Evolutionary conservation across 2,329 filamentous ascomycete species (phyloP).

Genomic region (Botrytis sinoallii): DNA sequence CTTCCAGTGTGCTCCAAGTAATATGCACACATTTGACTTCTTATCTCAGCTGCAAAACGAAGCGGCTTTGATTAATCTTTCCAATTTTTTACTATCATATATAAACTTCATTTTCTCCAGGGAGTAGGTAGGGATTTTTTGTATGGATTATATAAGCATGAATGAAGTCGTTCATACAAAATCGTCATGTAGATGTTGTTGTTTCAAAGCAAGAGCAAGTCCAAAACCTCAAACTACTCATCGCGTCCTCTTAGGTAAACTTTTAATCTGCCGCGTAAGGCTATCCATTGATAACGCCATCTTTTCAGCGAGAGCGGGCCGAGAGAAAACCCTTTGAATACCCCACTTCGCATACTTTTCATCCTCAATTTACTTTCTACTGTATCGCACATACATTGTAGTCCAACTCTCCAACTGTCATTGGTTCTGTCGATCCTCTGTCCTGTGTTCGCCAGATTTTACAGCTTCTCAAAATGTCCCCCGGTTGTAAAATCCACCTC

Average conservation of each 20-base stretch:
- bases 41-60: not conserved
- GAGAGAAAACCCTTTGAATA: slow-evolving; percentile 8
- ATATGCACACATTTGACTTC: not conserved
- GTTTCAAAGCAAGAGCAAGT: not conserved
- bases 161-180: not conserved
- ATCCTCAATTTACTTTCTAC: not conserved
- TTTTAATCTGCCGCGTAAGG: not conserved
- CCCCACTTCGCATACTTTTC: not conserved
- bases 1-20: not conserved
- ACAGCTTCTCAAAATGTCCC: not conserved
- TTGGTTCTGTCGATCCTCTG: not conserved
- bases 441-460: not conserved
- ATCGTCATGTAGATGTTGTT: not conserved
- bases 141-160: no score
- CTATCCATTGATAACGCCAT: not conserved
- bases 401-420: not conserved
- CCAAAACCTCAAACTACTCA: not conserved
- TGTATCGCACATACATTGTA: no score
- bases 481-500: slow-evolving; percentile 39
- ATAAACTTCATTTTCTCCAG: not conserved
- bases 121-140: no score
- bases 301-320: slow-evolving; percentile 10
- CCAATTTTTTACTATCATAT: not conserved
- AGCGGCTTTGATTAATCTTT: not conserved
- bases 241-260: not conserved